A percentile compares a stretch with the other conserved stretches of the same genome.
phyloP scores from a whole-genome alignment of 2,329 filamentous ascomycete genomes.

The Aspergillus sp. region DNA sequence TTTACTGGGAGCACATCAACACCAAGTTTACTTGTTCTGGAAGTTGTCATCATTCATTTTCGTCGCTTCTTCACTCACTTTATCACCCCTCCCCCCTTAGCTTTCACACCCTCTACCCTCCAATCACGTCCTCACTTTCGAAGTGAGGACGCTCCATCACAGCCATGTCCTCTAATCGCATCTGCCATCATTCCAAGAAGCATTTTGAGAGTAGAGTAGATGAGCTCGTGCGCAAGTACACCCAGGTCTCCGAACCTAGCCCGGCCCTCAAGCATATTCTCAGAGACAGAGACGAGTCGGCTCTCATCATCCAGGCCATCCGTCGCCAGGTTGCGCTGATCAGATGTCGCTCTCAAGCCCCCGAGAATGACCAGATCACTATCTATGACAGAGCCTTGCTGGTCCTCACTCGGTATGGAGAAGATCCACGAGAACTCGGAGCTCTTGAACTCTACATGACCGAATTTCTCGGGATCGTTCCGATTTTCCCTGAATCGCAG shows the following conservation, averaged over 20 bases:
- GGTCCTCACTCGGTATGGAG: constrained; percentile 32
- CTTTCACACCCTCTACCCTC: background rate
- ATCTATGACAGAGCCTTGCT: constrained; percentile 43
- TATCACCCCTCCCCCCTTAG: background rate
- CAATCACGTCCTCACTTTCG: background rate
- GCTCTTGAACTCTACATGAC: constrained; percentile 40
- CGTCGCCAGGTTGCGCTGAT: constrained; percentile 36
- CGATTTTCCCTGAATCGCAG: constrained; percentile 15
- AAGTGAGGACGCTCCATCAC: background rate
- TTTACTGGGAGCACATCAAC: background rate
- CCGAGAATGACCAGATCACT: constrained; percentile 38
- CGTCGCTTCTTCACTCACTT: background rate
- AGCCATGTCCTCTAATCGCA: background rate
- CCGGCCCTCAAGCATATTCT: constrained; percentile 30
- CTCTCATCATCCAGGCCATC: constrained; percentile 33
- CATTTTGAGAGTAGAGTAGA: constrained; percentile 16
- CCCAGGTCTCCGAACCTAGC: constrained; percentile 24
- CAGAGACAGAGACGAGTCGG: constrained; percentile 21
- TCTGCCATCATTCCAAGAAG: background rate
- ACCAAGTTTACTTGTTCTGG: background rate
- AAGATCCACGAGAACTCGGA: constrained; percentile 28
- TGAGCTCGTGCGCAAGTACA: constrained; percentile 29
- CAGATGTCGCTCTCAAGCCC: constrained; percentile 33
- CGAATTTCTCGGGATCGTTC: constrained; percentile 37
- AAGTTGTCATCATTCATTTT: background rate